Evolutionary conservation across 768 basidiomycete genomes (phyloP), one percentile per base, ranked within the genome.

Genomic region (Coprinopsis cinerea): DNA sequence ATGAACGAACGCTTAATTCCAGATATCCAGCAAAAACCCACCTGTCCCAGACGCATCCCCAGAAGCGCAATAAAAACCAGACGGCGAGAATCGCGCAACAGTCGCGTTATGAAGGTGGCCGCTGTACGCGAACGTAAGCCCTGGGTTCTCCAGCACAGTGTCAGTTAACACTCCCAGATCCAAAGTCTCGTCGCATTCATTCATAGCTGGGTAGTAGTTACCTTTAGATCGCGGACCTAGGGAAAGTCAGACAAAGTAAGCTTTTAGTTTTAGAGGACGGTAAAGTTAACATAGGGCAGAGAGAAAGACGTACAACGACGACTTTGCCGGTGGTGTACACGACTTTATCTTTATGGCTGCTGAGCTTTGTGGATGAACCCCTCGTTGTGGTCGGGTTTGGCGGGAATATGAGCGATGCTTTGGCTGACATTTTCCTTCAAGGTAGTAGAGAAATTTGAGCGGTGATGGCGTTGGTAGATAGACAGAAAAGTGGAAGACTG

Each of bases 31-130:
- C 23, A 34, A 14, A 17, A n/a, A 27, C 76, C 49, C 55, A 90
- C 92, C 92, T 48, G 81, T 88, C 34, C 94, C 94, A 25, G 73
- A 71, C 3, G 77, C 67, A 63, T 98, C 94, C 20, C 80, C 95
- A 25, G 92, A 95, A 3, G 95, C 94, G 61, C 89, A 92, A 67
- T 97, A 98, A 67, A 84, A 96, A 23, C 95, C 94, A 1, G 91
- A 88, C 0, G 93, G 94, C 1, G 92, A 92, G 58, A 96, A 79
- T 30, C 90, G 82, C 13, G 95, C 94, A 15, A 94, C 89, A 1
- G 90, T 93, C 5, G 91, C 77, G 48, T 84, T 83, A 56, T 92
- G 83, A 2, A 83, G 78, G 66, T 96, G 93, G 24, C 87, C 88
- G 37, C 80, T 73, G 61, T 94, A 92, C 20, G 82, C 73, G 11